Conservation (phyloP, 208 protist species). For the Balamuthia mandrillaris region DNA sequence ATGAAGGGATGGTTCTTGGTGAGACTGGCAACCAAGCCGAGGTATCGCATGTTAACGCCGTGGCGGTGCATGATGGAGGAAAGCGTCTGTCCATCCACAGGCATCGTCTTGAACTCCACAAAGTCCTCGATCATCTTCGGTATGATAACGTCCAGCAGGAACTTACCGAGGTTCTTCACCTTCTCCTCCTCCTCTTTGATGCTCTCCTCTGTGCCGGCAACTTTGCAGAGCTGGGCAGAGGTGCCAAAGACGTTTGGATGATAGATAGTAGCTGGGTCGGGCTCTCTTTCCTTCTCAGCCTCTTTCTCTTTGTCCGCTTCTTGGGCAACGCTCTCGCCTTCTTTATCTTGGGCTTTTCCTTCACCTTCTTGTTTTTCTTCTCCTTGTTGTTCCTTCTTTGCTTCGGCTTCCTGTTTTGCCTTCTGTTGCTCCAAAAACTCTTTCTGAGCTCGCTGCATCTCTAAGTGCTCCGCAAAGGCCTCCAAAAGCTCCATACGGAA, state of each 20-base stretch:
- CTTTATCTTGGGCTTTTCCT: neutral
- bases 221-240: neutral
- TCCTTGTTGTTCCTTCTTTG: neutral
- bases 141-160: slow-evolving; percentile 45
- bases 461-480: neutral
- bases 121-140: slow-evolving; percentile 55
- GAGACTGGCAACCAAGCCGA: slow-evolving; percentile 39
- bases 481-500: neutral
- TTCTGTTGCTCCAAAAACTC: neutral
- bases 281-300: neutral
- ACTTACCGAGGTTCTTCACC: slow-evolving; percentile 13
- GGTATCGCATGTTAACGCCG: slow-evolving; percentile 65
- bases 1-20: neutral
- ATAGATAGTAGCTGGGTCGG: neutral
- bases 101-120: slow-evolving; percentile 19
- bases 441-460: neutral
- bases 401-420: neutral
- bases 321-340: neutral
- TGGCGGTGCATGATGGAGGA: slow-evolving; percentile 45
- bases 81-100: slow-evolving; percentile 56
- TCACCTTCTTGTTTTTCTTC: neutral
- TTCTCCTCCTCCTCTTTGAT: slow-evolving; percentile 5
- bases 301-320: neutral
- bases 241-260: too few relatives aligned
- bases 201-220: neutral